Base-by-base conservation (phyloP, 805 yeast genomes). In the Alloascoidea africana region DNA sequence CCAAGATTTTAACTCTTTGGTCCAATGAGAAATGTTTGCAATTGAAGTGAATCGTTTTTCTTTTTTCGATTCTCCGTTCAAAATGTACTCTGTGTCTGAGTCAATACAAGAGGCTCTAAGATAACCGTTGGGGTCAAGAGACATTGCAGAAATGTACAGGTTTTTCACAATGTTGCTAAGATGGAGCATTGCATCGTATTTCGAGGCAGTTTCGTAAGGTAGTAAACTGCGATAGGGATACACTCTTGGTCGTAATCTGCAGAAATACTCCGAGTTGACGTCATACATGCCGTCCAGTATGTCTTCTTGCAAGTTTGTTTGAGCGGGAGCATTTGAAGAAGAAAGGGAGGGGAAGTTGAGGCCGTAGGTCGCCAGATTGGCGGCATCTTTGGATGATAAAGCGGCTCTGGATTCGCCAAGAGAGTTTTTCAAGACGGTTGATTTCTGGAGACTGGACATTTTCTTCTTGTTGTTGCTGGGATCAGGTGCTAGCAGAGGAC, bases 1-100 rank as follows among this genome's bases (percentile, higher is more conserved):
- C 70, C 95, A 79, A 32, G 79, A 76, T 37, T 73, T 68, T 43
- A 89, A 64, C 53, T 86, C 96, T 38, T 79, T 76, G 0, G 96
- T 79, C 94, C 96, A 87, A 41, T 79, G 82, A 38, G 77, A 68
- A 4, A 85, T 78, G 34, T 76, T 68, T 4, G 81, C 74, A 4
- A 83, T 77, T 0, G 91, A 8, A 23, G 73, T 0, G 91, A 80
- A 1, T 44, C 2, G 51, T 38, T 14, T 55, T 41, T 27, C 50
- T 16, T 13, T 23, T 23, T n/a, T 23, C 30, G 30, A 23, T 8
- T 23, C 30, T 38, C 14, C 8, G 27, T 11, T 14, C 16, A 18
- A 5, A 11, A 17, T 4, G 8, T 17, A 13, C 13, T 16, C 6
- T 36, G 5, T 14, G 6, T n/a, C 58, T 16, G 61, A 46, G 38